Evolutionary conservation across 495 filamentous ascomycete species (phyloP).

Genomic region (Lophium mytilinum): DNA sequence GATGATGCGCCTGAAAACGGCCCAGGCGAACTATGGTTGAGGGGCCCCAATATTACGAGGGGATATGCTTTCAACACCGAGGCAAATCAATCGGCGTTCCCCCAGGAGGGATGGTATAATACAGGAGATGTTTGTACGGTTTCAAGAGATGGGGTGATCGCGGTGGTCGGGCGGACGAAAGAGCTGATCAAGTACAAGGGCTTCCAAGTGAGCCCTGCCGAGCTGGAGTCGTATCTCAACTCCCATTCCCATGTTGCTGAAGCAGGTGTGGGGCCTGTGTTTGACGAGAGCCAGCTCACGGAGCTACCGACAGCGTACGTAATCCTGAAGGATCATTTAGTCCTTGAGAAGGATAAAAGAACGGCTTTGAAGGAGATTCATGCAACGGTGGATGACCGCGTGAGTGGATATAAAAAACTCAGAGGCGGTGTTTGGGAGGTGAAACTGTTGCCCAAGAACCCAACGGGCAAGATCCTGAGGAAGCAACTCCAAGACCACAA

Average conservation of each 20-base stretch:
- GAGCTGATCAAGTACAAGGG: conserved; percentile 79
- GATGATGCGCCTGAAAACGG: conserved; percentile 16
- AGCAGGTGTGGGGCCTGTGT: conserved; percentile 9
- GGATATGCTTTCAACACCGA: conserved; percentile 11
- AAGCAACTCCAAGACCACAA: conserved; percentile 31
- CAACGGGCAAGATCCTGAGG: conserved; percentile 34
- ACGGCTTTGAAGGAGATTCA: conserved; percentile 12
- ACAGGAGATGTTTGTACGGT: conserved; percentile 60
- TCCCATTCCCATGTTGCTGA: conserved; percentile 12
- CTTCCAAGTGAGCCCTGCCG: conserved; percentile 18
- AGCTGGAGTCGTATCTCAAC: conserved; percentile 16
- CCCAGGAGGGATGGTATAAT: conserved; percentile 49
- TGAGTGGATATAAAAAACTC: conserved; percentile 34
- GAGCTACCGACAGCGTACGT: conserved; percentile 19
- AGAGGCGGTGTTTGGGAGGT: conserved; percentile 34
- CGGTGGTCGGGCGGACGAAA: conserved; percentile 79
- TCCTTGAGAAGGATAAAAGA: neutral
- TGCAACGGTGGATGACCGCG: conserved; percentile 1
- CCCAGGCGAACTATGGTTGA: conserved; percentile 16
- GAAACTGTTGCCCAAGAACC: conserved; percentile 30
- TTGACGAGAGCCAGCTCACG: conserved; percentile 9
- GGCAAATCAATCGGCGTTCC: conserved; percentile 30
- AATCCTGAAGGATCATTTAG: conserved; percentile 4
- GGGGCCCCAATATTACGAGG: conserved; percentile 16
- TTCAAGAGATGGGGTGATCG: conserved; percentile 53